Conservation (phyloP, 208 protist genomes). For the Leishmania braziliensis region DNA sequence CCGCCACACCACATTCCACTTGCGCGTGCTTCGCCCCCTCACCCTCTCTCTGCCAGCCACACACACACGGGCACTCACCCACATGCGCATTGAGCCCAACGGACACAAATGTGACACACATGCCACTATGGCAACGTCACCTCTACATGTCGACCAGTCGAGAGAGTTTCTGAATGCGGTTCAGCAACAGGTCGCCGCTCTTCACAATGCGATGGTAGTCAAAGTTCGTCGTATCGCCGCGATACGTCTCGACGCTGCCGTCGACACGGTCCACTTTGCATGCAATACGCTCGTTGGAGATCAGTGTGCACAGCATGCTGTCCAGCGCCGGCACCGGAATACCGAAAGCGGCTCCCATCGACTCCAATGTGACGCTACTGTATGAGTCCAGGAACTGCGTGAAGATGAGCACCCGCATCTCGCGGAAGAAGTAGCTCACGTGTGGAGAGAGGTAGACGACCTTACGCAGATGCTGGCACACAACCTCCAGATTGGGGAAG, state of each 20-base stretch:
- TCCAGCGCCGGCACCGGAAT: conserved; percentile 89
- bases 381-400: conserved; percentile 99
- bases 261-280: conserved; percentile 98
- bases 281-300: conserved; percentile 95
- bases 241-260: conserved; percentile 96
- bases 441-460: conserved; percentile 95
- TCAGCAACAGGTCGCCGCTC: conserved; percentile 97
- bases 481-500: conserved; percentile 89
- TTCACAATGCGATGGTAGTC: conserved; percentile 97
- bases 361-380: conserved; percentile 95
- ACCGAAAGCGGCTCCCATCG: conserved; percentile 96
- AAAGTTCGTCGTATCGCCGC: conserved; percentile 96
- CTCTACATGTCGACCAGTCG: conserved; percentile 94
- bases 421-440: conserved; percentile 96
- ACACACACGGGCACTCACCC: background rate
- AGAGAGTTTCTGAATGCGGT: conserved; percentile 98
- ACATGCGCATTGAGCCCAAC: background rate
- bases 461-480: conserved; percentile 90
- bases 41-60: background rate
- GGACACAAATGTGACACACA: background rate
- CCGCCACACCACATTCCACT: background rate
- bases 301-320: conserved; percentile 97
- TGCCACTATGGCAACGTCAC: background rate
- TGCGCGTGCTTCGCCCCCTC: background rate
- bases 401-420: conserved; percentile 97